A percentile compares a stretch with the other conserved stretches of the same genome.
These are phyloP conservation scores for Thalassiosira mediterranea DNA, from an alignment of 352 stramenopile species.

Conservation along the genomic window DNA sequence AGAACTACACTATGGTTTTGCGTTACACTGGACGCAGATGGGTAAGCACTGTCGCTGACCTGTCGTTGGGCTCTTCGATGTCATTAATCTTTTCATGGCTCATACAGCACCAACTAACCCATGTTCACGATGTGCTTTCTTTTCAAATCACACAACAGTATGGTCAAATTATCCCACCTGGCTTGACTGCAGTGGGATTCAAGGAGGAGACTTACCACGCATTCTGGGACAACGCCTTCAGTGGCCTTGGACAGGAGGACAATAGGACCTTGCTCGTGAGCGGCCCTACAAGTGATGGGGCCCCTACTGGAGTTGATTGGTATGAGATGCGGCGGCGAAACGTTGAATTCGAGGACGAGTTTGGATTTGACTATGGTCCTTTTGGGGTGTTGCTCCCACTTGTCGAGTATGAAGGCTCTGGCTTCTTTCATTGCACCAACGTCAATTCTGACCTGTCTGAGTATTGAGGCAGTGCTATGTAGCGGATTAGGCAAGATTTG, in stretches of 20 bases:
- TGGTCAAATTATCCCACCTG: constrained; percentile 19
- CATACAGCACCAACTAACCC: too few species aligned
- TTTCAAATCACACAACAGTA: neutral
- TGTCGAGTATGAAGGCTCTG: constrained; percentile 21
- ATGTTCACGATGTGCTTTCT: too few species aligned
- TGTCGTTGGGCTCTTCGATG: too few species aligned
- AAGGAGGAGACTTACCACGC: constrained; percentile 49
- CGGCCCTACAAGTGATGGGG: constrained; percentile 1
- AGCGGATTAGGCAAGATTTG: too few species aligned
- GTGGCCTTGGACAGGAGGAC: constrained; percentile 21
- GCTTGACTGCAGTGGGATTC: constrained; percentile 6
- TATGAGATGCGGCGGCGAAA: constrained; percentile 52
- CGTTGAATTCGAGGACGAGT: constrained; percentile 10
- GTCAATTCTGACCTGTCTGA: too few species aligned
- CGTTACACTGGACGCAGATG: constrained; percentile 39
- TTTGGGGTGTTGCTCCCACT: constrained; percentile 48
- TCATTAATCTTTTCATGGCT: too few species aligned
- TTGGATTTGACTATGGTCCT: constrained; percentile 31
- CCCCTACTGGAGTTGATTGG: constrained; percentile 28
- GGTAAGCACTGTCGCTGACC: constrained; percentile 22
- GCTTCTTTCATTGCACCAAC: constrained; percentile 49
- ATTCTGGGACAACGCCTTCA: constrained; percentile 37
- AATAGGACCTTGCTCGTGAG: constrained; percentile 49
- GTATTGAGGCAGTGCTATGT: too few species aligned
- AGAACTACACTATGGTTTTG: constrained; percentile 52